Evolutionary conservation across 2,329 filamentous ascomycete species (phyloP), one percentile per base, ranked within the genome.

Genomic region (Monosporascus sp.): DNA sequence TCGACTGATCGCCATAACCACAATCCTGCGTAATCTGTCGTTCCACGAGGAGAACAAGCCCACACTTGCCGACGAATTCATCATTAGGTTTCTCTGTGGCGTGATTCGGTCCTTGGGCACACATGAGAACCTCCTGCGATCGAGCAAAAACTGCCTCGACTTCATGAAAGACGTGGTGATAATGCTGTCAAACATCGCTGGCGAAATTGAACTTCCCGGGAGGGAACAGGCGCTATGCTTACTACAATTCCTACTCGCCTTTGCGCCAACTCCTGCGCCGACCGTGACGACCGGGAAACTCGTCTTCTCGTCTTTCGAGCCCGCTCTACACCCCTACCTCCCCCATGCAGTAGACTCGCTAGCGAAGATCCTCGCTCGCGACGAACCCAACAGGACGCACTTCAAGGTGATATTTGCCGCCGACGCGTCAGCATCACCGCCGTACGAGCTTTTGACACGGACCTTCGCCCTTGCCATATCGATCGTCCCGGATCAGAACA

Each of bases 91-190:
- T 63, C 74, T 97, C 8, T 90, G 90, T 53, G 85, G 85, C 46
- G 82, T 92, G 4, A 91, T 97, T 57, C 81, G 91, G 55, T 89
- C 94, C 60, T 78, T 97, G 15, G 94, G 93, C 31, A 97, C 92
- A 4, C 87, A 91, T 15, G 90, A 90, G 61, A 89, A 93, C 79
- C 80, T 97, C 31, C 74, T 97, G 43, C 84, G 90, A 39, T 90
- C 85, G 3, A 82, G 94, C 59, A 78, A 82, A 64, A 96, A 97
- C 70, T 94, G 89, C 0, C 76, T 97, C 59, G 94, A 99, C 70
- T 93, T 97, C 63, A 96, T 97, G 89, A 99, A 99, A 72, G 94
- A 99, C 68, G 77, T 91, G 31, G 83, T 97, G 53, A 87, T 90
- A 17, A 84, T 96, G 60, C 77, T 99, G 51, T 97, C 93, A 52